Percentiles rank a stretch among this genome's conserved stretches.
phyloP scores from a whole-genome alignment of 2,329 filamentous ascomycete genomes.

The Dothideomycetes sp. region DNA sequence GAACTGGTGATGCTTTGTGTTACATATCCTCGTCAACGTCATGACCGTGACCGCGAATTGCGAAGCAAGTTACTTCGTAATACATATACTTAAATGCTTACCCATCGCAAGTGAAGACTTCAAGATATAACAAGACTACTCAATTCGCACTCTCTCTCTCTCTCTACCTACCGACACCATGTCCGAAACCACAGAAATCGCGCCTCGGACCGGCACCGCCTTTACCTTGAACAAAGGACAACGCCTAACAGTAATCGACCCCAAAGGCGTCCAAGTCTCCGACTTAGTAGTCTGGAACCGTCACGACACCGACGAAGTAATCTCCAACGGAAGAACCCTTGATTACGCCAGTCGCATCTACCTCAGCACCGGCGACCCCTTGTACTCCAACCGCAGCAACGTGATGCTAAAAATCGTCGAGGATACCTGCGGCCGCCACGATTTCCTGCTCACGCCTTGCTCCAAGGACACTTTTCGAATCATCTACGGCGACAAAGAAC shows the following conservation, averaged over 20 bases:
- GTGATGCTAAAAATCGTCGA: slow-evolving; percentile 17
- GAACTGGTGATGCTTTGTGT: no score
- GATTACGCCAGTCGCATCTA: slow-evolving; percentile 20
- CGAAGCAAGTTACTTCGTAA: no score
- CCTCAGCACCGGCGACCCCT: slow-evolving; percentile 16
- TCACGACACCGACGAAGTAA: slow-evolving; percentile 17
- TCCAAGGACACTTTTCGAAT: slow-evolving; percentile 20
- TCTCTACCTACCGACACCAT: no score
- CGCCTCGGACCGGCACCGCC: slow-evolving; percentile 17
- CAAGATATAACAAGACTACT: no score
- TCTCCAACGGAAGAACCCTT: slow-evolving; percentile 19
- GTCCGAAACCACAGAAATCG: slow-evolving; percentile 11
- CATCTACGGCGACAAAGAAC: slow-evolving; percentile 21
- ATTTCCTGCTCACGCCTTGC: slow-evolving; percentile 20
- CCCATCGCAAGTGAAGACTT: no score
- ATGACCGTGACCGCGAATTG: no score
- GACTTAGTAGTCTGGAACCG: slow-evolving; percentile 18
- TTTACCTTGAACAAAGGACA: slow-evolving; percentile 19
- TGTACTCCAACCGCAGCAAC: slow-evolving; percentile 18
- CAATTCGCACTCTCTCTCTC: no score
- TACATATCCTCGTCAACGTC: no score
- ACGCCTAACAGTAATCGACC: slow-evolving; percentile 19
- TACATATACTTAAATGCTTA: no score
- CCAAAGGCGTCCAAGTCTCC: slow-evolving; percentile 18
- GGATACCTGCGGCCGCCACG: slow-evolving; percentile 17